Conservation (phyloP, 2,329 filamentous ascomycete species). For the Leptographium wingfieldii region DNA sequence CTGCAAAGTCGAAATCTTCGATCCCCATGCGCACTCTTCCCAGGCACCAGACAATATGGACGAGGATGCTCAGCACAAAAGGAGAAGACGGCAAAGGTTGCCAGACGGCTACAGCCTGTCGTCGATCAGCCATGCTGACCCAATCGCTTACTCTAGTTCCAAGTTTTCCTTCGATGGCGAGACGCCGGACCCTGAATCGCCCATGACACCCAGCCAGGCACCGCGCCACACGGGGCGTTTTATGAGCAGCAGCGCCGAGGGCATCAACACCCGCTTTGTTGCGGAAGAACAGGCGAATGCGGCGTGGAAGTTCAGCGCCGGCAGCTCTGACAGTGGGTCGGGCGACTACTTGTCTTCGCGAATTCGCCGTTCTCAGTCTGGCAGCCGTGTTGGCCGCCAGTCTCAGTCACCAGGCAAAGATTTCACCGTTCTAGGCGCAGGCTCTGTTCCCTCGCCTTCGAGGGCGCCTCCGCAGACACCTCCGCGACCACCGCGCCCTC, state of each 20-base stretch:
- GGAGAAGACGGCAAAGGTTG: not conserved
- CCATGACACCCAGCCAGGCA: not conserved
- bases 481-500: not conserved
- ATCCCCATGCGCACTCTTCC: not conserved
- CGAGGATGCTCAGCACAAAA: not conserved
- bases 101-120: not conserved
- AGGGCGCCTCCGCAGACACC: not conserved
- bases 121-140: constrained; percentile 10
- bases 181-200: not conserved
- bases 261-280: constrained; percentile 49
- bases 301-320: constrained; percentile 40
- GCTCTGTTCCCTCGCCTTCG: not conserved
- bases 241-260: constrained; percentile 39
- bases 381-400: constrained; percentile 26
- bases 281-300: constrained; percentile 30
- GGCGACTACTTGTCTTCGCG: constrained; percentile 13
- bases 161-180: constrained; percentile 27
- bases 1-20: constrained; percentile 1
- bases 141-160: constrained; percentile 31
- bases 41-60: not conserved
- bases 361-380: constrained; percentile 26
- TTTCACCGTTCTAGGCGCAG: not conserved
- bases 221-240: constrained; percentile 27
- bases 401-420: constrained; percentile 23
- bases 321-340: constrained; percentile 21